phyloP scores from a whole-genome alignment of 495 filamentous ascomycete genomes.

The Staphylotrichum tortipilum region DNA sequence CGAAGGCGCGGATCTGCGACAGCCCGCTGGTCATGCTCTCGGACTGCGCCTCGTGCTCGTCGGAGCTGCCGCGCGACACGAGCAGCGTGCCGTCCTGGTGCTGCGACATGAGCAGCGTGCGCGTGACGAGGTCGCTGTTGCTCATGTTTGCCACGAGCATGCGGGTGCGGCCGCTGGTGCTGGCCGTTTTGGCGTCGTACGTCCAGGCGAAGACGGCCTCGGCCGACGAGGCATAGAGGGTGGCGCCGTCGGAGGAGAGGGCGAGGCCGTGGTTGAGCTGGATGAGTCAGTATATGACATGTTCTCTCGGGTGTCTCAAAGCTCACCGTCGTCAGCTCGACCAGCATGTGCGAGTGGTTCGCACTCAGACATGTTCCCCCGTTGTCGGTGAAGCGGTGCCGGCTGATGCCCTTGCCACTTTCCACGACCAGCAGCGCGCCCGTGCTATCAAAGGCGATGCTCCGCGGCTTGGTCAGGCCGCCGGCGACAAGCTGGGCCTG shows the following conservation, averaged over 20 bases:
- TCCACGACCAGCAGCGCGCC: constrained; percentile 53
- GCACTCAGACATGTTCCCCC: constrained; percentile 44
- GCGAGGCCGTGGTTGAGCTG: constrained; percentile 58
- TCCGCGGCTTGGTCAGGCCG: constrained; percentile 45
- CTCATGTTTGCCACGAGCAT: constrained; percentile 50
- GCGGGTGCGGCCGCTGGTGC: constrained; percentile 32
- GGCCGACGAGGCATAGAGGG: constrained; percentile 51
- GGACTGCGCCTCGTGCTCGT: constrained; percentile 43
- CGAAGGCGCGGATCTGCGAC: constrained; percentile 53
- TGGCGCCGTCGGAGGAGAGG: constrained; percentile 49
- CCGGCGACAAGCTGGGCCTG: constrained; percentile 44
- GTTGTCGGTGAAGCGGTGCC: constrained; percentile 40
- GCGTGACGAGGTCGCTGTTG: constrained; percentile 48
- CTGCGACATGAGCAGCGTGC: constrained; percentile 47
- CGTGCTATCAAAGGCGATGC: constrained; percentile 47
- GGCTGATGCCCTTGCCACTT: constrained; percentile 42
- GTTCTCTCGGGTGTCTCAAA: background rate
- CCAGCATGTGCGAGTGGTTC: constrained; percentile 28
- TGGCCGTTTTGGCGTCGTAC: constrained; percentile 41
- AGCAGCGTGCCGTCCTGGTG: constrained; percentile 37
- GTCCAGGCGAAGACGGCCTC: constrained; percentile 48
- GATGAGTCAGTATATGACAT: background rate
- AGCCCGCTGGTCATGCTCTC: constrained; percentile 40
- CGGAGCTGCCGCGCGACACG: constrained; percentile 49
- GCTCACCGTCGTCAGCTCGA: constrained; percentile 34